These are phyloP conservation scores for Saturnispora bothae DNA, from an alignment of 805 yeast species.

Conservation along the genomic window DNA sequence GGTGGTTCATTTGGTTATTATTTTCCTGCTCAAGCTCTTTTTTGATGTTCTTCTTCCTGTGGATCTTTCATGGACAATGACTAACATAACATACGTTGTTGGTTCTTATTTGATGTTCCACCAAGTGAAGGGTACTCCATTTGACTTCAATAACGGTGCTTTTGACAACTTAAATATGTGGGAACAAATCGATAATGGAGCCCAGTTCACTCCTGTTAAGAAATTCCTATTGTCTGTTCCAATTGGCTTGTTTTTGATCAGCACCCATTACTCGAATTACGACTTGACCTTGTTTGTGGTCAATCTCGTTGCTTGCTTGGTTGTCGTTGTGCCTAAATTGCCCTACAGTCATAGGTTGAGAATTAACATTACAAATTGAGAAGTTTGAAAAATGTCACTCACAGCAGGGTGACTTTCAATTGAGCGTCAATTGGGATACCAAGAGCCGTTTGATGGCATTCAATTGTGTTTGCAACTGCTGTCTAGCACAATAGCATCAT, in stretches of 20 bases:
- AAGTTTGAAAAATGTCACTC: too few species aligned
- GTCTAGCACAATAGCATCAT: too few species aligned
- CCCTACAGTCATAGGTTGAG: conserved; percentile 75
- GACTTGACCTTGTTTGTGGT: conserved; percentile 68
- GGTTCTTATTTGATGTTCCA: conserved; percentile 96
- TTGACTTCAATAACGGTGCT: conserved; percentile 94
- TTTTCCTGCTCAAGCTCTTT: conserved; percentile 59
- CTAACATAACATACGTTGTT: conserved; percentile 79
- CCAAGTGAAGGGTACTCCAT: conserved; percentile 92
- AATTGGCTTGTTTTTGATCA: conserved; percentile 68
- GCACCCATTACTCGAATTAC: conserved; percentile 86
- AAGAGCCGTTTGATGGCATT: too few species aligned
- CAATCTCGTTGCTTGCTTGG: conserved; percentile 70
- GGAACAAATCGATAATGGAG: conserved; percentile 90
- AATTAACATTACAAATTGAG: conserved; percentile 38
- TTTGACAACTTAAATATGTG: conserved; percentile 95
- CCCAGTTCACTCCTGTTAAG: conserved; percentile 93
- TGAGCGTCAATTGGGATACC: too few species aligned
- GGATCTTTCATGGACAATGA: conserved; percentile 91
- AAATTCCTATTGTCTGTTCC: conserved; percentile 92
- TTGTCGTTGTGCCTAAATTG: conserved; percentile 86
- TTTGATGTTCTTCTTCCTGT: conserved; percentile 66
- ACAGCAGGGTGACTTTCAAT: too few species aligned
- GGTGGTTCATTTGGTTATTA: conserved; percentile 82
- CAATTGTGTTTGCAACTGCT: too few species aligned